A percentile compares a stretch with the other conserved stretches of the same genome.
Conservation (phyloP, 2,329 filamentous ascomycete genomes). For the Stachybotrys echinatus region DNA sequence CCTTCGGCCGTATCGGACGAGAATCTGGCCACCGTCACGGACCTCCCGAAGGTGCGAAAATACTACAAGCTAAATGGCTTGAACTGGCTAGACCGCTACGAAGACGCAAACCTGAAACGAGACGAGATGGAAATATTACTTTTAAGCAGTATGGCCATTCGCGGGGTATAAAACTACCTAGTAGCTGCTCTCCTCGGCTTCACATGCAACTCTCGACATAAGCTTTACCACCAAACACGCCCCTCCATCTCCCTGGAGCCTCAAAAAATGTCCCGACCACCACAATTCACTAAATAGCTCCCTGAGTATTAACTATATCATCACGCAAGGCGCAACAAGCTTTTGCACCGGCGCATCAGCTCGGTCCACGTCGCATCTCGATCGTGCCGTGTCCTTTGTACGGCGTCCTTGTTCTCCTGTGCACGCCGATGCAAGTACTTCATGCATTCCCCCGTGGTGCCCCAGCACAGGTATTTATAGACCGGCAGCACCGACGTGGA, state of each 20-base stretch:
- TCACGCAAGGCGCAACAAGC: constrained; percentile 26
- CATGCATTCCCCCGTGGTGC: constrained; percentile 73
- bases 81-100: constrained; percentile 41
- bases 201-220: not conserved
- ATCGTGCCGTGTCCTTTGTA: constrained; percentile 56
- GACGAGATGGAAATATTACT: constrained; percentile 63
- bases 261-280: too few relatives aligned
- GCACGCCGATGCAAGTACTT: constrained; percentile 64
- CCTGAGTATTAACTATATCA: not conserved
- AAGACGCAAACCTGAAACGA: constrained; percentile 36
- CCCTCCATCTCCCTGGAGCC: too few relatives aligned
- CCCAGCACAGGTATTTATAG: constrained; percentile 68
- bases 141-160: constrained; percentile 68
- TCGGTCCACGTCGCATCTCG: constrained; percentile 60
- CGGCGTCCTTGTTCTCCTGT: constrained; percentile 69
- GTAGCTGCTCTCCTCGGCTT: not conserved
- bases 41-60: constrained; percentile 69
- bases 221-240: too few relatives aligned
- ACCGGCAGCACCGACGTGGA: constrained; percentile 44
- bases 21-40: constrained; percentile 52
- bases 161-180: constrained; percentile 21
- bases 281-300: too few relatives aligned
- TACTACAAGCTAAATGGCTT: constrained; percentile 75
- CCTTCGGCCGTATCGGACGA: constrained; percentile 57
- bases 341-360: constrained; percentile 49